Evolutionary conservation across 441 rosid genomes (phyloP).

Genomic region (Pelargonium exstipulatum): DNA sequence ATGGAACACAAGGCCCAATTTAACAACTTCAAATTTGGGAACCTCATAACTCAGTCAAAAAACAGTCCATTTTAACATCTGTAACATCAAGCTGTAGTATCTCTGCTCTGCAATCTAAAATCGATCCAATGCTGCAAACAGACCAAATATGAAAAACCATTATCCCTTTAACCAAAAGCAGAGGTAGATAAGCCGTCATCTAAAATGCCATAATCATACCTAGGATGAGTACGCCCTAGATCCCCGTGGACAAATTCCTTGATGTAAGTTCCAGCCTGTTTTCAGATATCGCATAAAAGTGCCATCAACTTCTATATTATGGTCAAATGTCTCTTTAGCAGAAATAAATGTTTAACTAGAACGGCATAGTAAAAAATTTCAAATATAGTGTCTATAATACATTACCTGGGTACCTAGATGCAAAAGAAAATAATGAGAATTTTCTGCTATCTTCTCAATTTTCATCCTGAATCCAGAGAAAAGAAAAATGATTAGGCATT

Average conservation of each 20-base stretch:
- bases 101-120: constrained; percentile 83
- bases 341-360: neutral
- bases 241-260: constrained; percentile 98
- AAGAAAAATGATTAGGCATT: constrained; percentile 7
- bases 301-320: neutral
- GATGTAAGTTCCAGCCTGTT: constrained; percentile 94
- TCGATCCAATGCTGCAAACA: constrained; percentile 68
- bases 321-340: neutral
- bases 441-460: constrained; percentile 63
- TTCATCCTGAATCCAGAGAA: constrained; percentile 63
- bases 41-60: constrained; percentile 19
- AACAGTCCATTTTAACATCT: constrained; percentile 79
- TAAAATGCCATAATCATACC: constrained; percentile 33
- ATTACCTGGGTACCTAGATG: constrained; percentile 93
- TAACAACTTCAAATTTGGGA: too few species aligned
- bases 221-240: constrained; percentile 91
- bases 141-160: neutral
- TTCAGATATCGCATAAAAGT: constrained; percentile 15
- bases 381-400: neutral
- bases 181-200: neutral
- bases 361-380: neutral
- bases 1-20: too few species aligned
- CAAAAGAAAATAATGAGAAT: constrained; percentile 71
- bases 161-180: neutral
- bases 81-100: constrained; percentile 89